These are phyloP conservation scores for Candida sithepensis DNA, from an alignment of 805 yeast genomes.

Conservation along the genomic window DNA sequence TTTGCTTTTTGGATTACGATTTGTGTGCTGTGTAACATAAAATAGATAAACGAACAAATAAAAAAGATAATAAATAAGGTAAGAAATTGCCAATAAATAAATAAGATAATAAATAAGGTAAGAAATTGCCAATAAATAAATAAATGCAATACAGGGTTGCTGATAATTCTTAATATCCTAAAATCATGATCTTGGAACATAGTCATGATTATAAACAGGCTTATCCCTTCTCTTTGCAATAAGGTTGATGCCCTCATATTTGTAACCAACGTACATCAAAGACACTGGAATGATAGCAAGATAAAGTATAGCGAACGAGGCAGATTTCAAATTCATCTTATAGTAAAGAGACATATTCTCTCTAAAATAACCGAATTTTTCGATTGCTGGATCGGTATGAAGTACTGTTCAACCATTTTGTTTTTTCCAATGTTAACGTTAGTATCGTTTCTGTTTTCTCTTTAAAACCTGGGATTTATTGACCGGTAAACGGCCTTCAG, in stretches of 20 bases:
- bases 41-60: conserved; percentile 3
- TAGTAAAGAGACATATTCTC: conserved; percentile 30
- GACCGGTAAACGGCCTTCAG: too few species aligned
- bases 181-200: conserved; percentile 25
- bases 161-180: not conserved
- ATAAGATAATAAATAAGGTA: conserved; percentile 2
- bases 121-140: conserved; percentile 2
- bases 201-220: conserved; percentile 25
- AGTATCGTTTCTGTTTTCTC: too few species aligned
- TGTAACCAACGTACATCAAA: conserved; percentile 30
- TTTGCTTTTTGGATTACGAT: too few species aligned
- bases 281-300: conserved; percentile 31
- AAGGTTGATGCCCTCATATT: conserved; percentile 26
- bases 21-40: not conserved
- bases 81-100: conserved; percentile 5
- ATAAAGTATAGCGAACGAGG: conserved; percentile 26
- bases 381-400: conserved; percentile 29
- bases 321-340: conserved; percentile 29
- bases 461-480: too few species aligned
- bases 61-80: conserved; percentile 3
- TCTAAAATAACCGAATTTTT: conserved; percentile 29
- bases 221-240: conserved; percentile 30
- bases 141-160: not conserved
- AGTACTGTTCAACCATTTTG: conserved; percentile 18
- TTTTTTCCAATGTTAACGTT: too few species aligned